Evolutionary conservation across 2,329 filamentous ascomycete genomes (phyloP).

Genomic region (Orbilia quercus): DNA sequence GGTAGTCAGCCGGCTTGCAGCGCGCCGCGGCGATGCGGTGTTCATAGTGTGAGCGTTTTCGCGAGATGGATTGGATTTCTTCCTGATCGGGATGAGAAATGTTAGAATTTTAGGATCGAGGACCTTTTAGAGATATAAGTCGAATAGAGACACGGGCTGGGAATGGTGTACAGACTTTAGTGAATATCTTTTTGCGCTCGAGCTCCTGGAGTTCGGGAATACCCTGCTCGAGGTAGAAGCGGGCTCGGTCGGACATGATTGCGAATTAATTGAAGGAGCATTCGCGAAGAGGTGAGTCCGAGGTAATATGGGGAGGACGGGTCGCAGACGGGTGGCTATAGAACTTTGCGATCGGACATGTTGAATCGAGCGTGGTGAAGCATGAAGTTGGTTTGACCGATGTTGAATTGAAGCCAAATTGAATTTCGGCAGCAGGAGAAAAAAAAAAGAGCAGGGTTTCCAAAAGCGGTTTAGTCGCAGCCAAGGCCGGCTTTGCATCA

Average conservation of each 20-base stretch:
- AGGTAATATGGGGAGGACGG: background rate
- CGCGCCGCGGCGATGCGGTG: slow-evolving; percentile 88
- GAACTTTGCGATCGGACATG: background rate
- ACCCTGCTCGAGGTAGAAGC: slow-evolving; percentile 91
- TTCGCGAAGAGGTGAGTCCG: background rate
- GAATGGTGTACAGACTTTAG: slow-evolving; percentile 69
- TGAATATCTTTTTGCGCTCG: slow-evolving; percentile 91
- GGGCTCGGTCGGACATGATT: slow-evolving; percentile 86
- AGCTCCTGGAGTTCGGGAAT: slow-evolving; percentile 93
- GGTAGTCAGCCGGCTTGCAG: slow-evolving; percentile 79
- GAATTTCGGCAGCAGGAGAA: slow-evolving; percentile 25
- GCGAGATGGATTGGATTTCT: slow-evolving; percentile 88
- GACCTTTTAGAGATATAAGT: background rate
- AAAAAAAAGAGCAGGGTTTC: background rate
- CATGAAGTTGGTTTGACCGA: background rate
- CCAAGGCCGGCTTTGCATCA: slow-evolving; percentile 10
- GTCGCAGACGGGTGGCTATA: background rate
- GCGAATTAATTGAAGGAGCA: background rate
- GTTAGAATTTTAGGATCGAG: slow-evolving; percentile 15
- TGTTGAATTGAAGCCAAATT: slow-evolving; percentile 5
- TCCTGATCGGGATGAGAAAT: slow-evolving; percentile 68
- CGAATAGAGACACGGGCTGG: slow-evolving; percentile 40
- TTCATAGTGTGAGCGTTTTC: slow-evolving; percentile 92
- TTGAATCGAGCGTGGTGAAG: background rate
- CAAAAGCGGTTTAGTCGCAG: background rate